These are phyloP conservation scores for Myrmaecium sp. DNA, from an alignment of 2,329 filamentous ascomycete genomes.

Conservation along the genomic window DNA sequence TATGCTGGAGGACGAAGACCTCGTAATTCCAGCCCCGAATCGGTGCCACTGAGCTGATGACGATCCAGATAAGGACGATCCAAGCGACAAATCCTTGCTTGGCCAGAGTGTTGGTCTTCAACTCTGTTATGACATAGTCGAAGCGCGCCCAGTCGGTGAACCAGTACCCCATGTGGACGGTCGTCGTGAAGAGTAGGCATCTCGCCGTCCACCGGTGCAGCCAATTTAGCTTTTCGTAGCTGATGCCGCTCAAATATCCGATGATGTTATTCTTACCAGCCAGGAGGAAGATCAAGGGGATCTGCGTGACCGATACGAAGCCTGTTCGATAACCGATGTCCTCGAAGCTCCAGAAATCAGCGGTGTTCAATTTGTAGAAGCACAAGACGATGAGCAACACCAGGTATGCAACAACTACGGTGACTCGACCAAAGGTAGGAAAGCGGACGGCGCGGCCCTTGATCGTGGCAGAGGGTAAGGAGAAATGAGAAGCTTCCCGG, in stretches of 20 bases:
- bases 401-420: conserved; percentile 29
- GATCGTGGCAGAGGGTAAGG: conserved; percentile 18
- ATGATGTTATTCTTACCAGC: conserved; percentile 41
- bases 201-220: conserved; percentile 56
- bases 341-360: conserved; percentile 34
- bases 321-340: conserved; percentile 39
- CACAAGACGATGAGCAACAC: conserved; percentile 36
- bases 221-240: conserved; percentile 57
- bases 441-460: conserved; percentile 20
- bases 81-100: conserved; percentile 52
- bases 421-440: conserved; percentile 21
- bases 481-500: conserved; percentile 35
- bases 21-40: conserved; percentile 52
- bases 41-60: conserved; percentile 44
- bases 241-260: conserved; percentile 43
- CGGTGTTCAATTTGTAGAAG: conserved; percentile 37
- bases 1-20: conserved; percentile 51
- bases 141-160: conserved; percentile 45
- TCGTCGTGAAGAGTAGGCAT: conserved; percentile 50
- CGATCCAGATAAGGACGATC: conserved; percentile 48
- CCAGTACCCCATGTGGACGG: conserved; percentile 55
- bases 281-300: conserved; percentile 39
- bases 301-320: conserved; percentile 34
- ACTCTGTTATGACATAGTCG: conserved; percentile 40
- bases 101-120: conserved; percentile 45